These are phyloP conservation scores for Raphanus sativus DNA, from an alignment of 345 rosid species.

Conservation along the genomic window DNA sequence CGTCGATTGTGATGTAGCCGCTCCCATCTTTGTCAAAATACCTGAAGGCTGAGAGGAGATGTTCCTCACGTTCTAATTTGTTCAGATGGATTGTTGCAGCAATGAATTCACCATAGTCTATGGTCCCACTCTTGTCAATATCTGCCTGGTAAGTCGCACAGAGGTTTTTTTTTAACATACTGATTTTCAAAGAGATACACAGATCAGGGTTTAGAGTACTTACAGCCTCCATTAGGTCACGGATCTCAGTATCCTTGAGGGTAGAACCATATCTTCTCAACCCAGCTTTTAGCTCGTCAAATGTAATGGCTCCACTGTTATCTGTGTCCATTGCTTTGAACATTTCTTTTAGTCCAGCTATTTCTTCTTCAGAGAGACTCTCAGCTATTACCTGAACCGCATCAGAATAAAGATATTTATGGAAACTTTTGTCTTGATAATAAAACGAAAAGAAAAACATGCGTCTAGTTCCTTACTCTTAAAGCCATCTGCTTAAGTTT, in stretches of 20 bases:
- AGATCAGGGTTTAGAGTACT: constrained; percentile 37
- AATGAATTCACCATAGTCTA: constrained; percentile 92
- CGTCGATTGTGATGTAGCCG: constrained; percentile 92
- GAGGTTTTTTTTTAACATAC: not conserved
- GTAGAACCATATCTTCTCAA: constrained; percentile 95
- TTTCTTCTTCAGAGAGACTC: constrained; percentile 98
- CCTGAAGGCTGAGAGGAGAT: constrained; percentile 91
- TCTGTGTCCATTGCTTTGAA: constrained; percentile 94
- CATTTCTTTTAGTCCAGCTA: constrained; percentile 96
- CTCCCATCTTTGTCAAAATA: constrained; percentile 97
- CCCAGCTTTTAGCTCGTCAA: constrained; percentile 97
- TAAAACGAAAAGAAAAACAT: not conserved
- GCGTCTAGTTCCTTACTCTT: constrained; percentile 38
- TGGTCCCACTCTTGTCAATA: constrained; percentile 95
- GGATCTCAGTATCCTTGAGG: constrained; percentile 90
- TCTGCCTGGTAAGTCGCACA: constrained; percentile 63
- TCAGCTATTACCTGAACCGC: constrained; percentile 87
- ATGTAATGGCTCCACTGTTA: constrained; percentile 94
- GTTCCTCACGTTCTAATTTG: constrained; percentile 95
- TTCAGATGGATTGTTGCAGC: constrained; percentile 96
- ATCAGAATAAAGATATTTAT: constrained; percentile 9
- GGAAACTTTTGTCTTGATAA: not conserved
- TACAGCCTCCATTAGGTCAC: constrained; percentile 98
- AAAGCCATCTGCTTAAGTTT: constrained; percentile 98
- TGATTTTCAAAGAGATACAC: constrained; percentile 7